Evolutionary conservation across 148 eudicot species (phyloP).

Genomic region (Chenopodium album): DNA sequence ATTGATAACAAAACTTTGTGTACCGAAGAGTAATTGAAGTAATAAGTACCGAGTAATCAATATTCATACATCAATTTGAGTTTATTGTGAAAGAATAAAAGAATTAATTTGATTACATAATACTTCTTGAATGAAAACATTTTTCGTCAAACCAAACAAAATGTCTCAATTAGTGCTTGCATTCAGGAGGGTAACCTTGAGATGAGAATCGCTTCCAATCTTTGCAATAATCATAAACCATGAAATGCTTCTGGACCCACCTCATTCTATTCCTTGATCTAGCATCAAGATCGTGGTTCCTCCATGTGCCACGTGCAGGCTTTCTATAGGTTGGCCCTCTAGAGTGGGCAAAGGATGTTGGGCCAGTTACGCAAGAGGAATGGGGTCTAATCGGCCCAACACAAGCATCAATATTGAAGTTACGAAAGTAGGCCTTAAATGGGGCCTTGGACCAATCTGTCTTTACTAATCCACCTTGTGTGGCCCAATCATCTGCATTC

Average conservation of each 20-base stretch:
- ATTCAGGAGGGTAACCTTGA: conserved; percentile 40
- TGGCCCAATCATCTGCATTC: conserved; percentile 55
- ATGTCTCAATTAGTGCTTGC: conserved; percentile 2
- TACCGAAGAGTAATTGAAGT: too few species aligned
- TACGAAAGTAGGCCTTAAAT: conserved; percentile 36
- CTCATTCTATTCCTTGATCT: conserved; percentile 27
- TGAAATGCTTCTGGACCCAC: conserved; percentile 40
- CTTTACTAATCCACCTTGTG: conserved; percentile 41
- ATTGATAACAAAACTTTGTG: too few species aligned
- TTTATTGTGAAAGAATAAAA: too few species aligned
- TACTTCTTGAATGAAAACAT: too few species aligned
- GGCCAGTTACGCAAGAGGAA: not conserved
- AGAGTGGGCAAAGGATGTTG: not conserved
- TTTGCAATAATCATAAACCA: conserved; percentile 45
- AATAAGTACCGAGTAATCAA: too few species aligned
- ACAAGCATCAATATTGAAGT: conserved; percentile 36
- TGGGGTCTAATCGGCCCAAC: not conserved
- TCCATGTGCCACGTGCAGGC: conserved; percentile 27
- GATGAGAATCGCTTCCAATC: conserved; percentile 37
- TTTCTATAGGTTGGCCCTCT: not conserved
- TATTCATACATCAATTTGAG: too few species aligned
- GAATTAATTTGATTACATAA: not conserved
- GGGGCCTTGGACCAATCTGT: conserved; percentile 47
- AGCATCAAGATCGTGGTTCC: conserved; percentile 35
- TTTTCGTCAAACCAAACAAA: too few species aligned